phyloP scores from a whole-genome alignment of 495 filamentous ascomycete species.

The Penicillium canescens region DNA sequence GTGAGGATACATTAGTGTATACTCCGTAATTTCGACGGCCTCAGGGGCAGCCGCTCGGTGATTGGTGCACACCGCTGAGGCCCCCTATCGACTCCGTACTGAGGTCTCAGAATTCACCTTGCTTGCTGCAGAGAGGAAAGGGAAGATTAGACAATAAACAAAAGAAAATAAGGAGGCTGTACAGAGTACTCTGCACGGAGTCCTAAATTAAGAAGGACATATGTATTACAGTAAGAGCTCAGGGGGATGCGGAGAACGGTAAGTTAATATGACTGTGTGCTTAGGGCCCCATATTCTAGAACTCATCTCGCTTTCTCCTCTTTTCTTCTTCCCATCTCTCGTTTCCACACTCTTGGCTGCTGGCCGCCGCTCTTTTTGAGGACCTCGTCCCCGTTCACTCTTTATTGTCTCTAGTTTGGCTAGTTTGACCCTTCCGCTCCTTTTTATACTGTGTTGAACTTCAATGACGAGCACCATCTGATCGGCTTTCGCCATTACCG shows the following conservation, averaged over 20 bases:
- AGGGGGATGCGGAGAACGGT: conserved; percentile 12
- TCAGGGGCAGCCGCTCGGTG: conserved; percentile 21
- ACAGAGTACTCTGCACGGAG: background rate
- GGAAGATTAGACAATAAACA: background rate
- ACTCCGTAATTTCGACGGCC: conserved; percentile 1
- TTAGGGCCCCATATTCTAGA: conserved; percentile 6
- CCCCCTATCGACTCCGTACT: conserved; percentile 31
- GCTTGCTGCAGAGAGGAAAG: conserved; percentile 9
- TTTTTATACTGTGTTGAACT: conserved; percentile 3
- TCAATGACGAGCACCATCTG: conserved; percentile 17
- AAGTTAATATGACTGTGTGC: background rate
- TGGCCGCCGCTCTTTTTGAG: conserved; percentile 35
- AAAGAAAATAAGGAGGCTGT: background rate
- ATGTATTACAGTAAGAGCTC: background rate
- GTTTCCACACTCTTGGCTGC: conserved; percentile 27
- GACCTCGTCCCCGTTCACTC: conserved; percentile 34
- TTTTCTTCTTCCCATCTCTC: conserved; percentile 20
- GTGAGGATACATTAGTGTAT: background rate
- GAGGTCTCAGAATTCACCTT: conserved; percentile 15
- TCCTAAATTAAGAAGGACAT: conserved; percentile 1
- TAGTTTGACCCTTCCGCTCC: background rate
- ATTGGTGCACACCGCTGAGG: conserved; percentile 27
- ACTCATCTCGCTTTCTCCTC: conserved; percentile 24
- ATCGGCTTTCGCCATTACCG: conserved; percentile 9
- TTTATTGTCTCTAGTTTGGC: conserved; percentile 15